phyloP scores from a whole-genome alignment of 2,329 filamentous ascomycete genomes.

The Cryphonectria radicalis region DNA sequence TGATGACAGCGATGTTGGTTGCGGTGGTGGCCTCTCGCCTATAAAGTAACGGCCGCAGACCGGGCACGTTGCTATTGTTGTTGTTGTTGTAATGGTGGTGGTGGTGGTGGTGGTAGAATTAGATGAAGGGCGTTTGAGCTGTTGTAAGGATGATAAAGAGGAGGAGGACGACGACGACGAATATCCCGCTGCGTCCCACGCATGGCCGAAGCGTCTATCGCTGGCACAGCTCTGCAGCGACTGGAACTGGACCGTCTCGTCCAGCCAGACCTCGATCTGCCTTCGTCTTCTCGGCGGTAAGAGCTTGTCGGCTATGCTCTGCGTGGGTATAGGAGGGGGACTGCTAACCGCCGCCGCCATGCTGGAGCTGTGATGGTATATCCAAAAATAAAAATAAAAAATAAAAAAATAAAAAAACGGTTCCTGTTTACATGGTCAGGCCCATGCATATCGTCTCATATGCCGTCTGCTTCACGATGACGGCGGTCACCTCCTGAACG shows the following conservation, averaged over 20 bases:
- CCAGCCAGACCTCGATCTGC: slow-evolving; percentile 26
- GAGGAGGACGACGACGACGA: background rate
- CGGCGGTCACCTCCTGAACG: background rate
- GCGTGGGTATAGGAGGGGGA: background rate
- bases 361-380: background rate
- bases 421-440: background rate
- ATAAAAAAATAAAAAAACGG: too few relatives aligned
- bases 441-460: background rate
- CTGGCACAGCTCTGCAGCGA: slow-evolving; percentile 13
- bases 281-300: slow-evolving; percentile 16
- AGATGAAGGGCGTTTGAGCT: background rate
- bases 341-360: background rate
- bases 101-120: background rate
- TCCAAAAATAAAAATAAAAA: background rate
- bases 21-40: slow-evolving; percentile 4
- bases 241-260: slow-evolving; percentile 6
- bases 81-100: background rate
- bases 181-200: background rate
- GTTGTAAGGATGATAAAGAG: background rate
- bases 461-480: background rate
- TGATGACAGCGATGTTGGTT: background rate
- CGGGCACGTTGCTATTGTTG: background rate
- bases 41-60: slow-evolving; percentile 21
- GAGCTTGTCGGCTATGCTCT: slow-evolving; percentile 12
- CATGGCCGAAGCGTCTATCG: slow-evolving; percentile 17